These are phyloP conservation scores for Mimosa bimucronata DNA, from an alignment of 306 rosid species.

Conservation along the genomic window DNA sequence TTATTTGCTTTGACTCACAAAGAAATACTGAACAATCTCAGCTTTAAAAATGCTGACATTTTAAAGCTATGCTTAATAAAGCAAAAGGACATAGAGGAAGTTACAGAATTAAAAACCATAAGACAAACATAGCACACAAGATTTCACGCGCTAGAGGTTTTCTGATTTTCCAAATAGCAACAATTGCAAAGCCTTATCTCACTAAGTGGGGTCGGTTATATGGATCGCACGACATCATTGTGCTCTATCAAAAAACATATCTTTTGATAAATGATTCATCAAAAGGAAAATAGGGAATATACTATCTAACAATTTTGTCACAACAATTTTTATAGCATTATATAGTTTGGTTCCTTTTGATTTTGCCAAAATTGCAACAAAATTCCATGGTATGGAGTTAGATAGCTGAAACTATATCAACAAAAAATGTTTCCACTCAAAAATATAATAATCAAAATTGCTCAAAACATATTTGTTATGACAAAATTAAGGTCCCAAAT, in stretches of 20 bases:
- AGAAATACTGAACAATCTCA: slow-evolving; percentile 27
- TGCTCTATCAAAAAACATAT: too few species aligned
- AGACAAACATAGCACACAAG: slow-evolving; percentile 24
- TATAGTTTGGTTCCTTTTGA: too few species aligned
- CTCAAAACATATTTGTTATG: not conserved
- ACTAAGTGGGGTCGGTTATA: too few species aligned
- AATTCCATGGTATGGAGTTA: not conserved
- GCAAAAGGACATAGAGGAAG: slow-evolving; percentile 35
- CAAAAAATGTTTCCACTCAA: slow-evolving; percentile 11
- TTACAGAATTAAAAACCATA: slow-evolving; percentile 28
- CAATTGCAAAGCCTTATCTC: too few species aligned
- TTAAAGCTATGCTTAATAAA: not conserved
- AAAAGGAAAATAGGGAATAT: too few species aligned
- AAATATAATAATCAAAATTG: slow-evolving; percentile 20
- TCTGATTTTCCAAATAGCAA: too few species aligned
- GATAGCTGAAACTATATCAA: slow-evolving; percentile 9
- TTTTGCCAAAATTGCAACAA: slow-evolving; percentile 7
- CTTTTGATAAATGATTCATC: too few species aligned
- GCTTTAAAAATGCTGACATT: slow-evolving; percentile 26
- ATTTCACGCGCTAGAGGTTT: slow-evolving; percentile 20
- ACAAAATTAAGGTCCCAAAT: not conserved
- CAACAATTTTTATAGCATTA: too few species aligned
- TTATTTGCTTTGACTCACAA: slow-evolving; percentile 20
- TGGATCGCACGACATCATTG: too few species aligned
- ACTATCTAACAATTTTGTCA: too few species aligned